Conservation (phyloP, 2,329 filamentous ascomycete genomes). For the Epichloe uncinata region DNA sequence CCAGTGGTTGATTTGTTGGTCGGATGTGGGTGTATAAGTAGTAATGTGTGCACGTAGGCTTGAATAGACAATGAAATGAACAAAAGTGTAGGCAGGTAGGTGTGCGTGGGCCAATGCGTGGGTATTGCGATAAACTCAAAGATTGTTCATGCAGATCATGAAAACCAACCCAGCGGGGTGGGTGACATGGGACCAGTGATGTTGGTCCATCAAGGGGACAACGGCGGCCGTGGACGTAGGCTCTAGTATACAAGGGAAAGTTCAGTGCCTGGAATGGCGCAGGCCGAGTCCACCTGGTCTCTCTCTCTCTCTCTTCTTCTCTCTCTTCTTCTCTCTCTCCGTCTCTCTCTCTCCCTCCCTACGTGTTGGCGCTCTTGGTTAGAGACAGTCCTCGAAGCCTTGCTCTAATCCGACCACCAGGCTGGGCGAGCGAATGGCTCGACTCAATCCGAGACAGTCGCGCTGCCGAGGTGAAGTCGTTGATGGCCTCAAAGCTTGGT, state of each 20-base stretch:
- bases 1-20: conserved; percentile 4
- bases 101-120: neutral
- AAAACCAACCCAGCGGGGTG: conserved; percentile 11
- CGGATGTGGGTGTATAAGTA: conserved; percentile 4
- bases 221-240: neutral
- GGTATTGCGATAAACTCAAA: conserved; percentile 21
- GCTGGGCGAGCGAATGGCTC: conserved; percentile 32
- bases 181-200: neutral
- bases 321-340: no score
- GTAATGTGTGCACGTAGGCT: conserved; percentile 5
- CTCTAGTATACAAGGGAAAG: conserved; percentile 17
- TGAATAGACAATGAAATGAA: conserved; percentile 3
- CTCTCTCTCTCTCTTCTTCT: no score
- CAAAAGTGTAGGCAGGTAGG: conserved; percentile 9
- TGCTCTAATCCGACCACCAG: conserved; percentile 18
- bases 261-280: conserved; percentile 2
- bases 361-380: conserved; percentile 26
- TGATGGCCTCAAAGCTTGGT: conserved; percentile 73
- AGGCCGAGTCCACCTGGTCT: conserved; percentile 11
- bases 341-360: no score
- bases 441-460: conserved; percentile 76
- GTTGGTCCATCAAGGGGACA: neutral
- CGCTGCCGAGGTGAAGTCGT: conserved; percentile 84
- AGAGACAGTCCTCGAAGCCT: conserved; percentile 31
- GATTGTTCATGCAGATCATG: conserved; percentile 39